Evolutionary conservation across 1,139 yeast species (phyloP), one percentile per base, ranked within the genome.

Genomic region (Blastobotrys apis): DNA sequence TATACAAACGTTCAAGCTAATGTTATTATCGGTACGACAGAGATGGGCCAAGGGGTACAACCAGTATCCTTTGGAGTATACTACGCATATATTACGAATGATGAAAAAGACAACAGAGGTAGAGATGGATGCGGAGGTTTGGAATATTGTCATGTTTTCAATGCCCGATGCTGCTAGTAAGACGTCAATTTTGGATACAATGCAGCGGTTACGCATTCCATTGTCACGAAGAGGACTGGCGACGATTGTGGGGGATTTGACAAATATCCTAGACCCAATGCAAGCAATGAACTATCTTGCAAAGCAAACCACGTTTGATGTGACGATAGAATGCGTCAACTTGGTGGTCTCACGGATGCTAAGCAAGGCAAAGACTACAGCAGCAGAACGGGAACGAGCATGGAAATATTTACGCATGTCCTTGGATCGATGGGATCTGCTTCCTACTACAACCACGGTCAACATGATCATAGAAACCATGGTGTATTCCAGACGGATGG

Each of bases 1-100:
- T 43, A 62, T 73, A 2, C 67, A 63, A 19, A 75, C 79, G 0
- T 75, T 67, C 54, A 73, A 73, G 50, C 50, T 68, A 13, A 47
- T 73, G 55, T 44, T 73, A 4, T 45, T 55, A 20, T 47, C 55
- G 51, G 36, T 47, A 5, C 47, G 64, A 32, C 65, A 62, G 42
- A 53, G 51, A 15, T 51, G 60, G n/a, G 55, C 58, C 20, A 61
- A 63, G 3, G 55, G 57, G 32, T 53, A 53, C 19, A 39, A 57
- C 3, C 64, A 58, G 27, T 64, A 64, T 41, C 62, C 61, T 5
- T 45, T 54, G 9, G 43, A 46, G 8, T 51, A 48, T 19, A 43
- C 51, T 2, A 43, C 40, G 13, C 23, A 33, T 13, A 30, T 48
- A 13, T 51, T 73, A 31, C 53, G 53, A 20, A 56, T 59, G 31